Base-by-base conservation (phyloP, 768 basidiomycete genomes). In the Lentinula raphanica region DNA sequence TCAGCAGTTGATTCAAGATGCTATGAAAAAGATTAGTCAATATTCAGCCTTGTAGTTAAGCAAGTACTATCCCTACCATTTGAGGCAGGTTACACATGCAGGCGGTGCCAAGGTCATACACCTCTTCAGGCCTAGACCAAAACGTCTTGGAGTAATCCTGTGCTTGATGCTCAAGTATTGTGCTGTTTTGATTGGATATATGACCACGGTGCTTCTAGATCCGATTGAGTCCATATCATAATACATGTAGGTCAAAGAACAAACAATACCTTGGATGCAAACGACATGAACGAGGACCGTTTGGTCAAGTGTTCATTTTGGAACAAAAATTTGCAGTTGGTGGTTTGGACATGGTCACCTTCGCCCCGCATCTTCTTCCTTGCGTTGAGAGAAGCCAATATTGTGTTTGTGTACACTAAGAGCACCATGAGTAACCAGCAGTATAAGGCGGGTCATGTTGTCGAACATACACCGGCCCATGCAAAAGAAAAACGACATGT, bases 331-430 rank as follows among this genome's bases (percentile, higher is more conserved):
- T 62, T 66, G 39, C 21, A 58, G 11, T 42, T 39, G 64, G 64
- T 13, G 70, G 72, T 40, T 70, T 68, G 5, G 69, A 76, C 31
- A 67, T 61, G 61, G 69, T 69, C 70, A 66, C 56, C 74, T 63
- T 62, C 69, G 65, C 35, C 64, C 1, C 71, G 66, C 50, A 81
- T 67, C 31, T 64, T 67, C 53, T 71, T 69, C 3, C 80, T 74
- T 4, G 77, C 77, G 58, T 83, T 83, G 29, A 83, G 67, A 3
- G 81, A 81, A 1, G 79, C 79, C 13, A 83, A 69, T 45, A 83
- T 74, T 3, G 79, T 76, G 64, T 82, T 83, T 53, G 75, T 75
- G 62, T 82, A 83, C 15, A 82, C 77, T 78, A 54, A 44, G 19
- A 44, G 23, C 19, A 2, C 3, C 42, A 44, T 44, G 11, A 44